Evolutionary conservation across 1,284 basidiomycete genomes (phyloP), one percentile per base, ranked within the genome.

Genomic region (Rhodotorula sp.): DNA sequence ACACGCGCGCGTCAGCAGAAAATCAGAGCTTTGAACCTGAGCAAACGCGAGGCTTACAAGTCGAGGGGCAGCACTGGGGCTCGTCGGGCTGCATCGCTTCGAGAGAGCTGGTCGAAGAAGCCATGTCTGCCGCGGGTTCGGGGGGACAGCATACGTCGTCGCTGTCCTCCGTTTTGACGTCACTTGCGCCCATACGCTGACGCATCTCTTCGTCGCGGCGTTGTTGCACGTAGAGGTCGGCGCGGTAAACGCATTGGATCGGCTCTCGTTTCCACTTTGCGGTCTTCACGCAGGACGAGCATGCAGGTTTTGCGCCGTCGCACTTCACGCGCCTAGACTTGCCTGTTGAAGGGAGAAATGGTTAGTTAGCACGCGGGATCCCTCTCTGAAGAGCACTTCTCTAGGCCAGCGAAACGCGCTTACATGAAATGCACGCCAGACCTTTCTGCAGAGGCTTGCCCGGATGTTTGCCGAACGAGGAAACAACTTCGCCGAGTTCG

Each of bases 381-480:
- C 37, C 37, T 1, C 10, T 14, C 51, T 49, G 20, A 22, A 49
- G 3, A 22, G 14, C 6, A 54, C 26, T 30, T 12, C n/a, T 54
- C 18, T 54, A 17, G 3, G 20, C 17, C 22, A 60, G 42, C 6
- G 37, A 45, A 26, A 4, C 15, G 17, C 18, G n/a, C 69, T 42
- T 44, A 68, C 69, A 71, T 20, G 66, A 66, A 3, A 71, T 56
- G 33, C 69, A 71, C 24, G 69, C 69, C 18, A 71, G 49, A 0
- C 69, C 69, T 53, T 71, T 71, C 44, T 71, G 69, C 37, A 71
- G 48, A 18, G 69, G 66, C 20, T 54, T 66, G 3, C 49, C 29
- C 30, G 60, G 20, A 42, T 53, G 49, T 57, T 62, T n/a, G 42
- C 33, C 49, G 30, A 45, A 51, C 48, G 48, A 17, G 48, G 30